Conservation (phyloP, 108 stramenopile genomes). For the Cyclotella atomus region DNA sequence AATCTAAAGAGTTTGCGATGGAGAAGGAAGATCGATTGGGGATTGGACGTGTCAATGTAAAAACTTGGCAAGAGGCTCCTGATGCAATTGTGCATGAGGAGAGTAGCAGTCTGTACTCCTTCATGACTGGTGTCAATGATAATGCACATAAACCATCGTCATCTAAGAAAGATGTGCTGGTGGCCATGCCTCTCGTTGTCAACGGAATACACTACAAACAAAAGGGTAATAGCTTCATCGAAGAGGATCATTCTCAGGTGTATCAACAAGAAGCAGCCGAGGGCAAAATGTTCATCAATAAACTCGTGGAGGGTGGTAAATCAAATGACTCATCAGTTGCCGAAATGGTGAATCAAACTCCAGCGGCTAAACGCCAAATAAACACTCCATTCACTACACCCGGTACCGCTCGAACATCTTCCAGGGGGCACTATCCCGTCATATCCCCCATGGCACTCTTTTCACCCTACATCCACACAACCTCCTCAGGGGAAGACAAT, state of each 20-base stretch:
- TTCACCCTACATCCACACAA: conserved; percentile 13
- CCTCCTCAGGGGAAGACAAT: conserved; percentile 29
- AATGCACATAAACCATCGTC: neutral
- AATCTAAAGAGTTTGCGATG: conserved; percentile 1
- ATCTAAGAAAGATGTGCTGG: conserved; percentile 22
- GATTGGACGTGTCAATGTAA: conserved; percentile 30
- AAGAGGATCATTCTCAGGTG: conserved; percentile 25
- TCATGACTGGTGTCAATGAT: conserved; percentile 28
- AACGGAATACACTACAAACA: conserved; percentile 10
- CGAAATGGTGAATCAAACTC: conserved; percentile 1
- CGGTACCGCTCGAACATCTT: neutral
- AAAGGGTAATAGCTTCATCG: neutral
- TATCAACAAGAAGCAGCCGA: conserved; percentile 50
- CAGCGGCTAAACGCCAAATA: neutral
- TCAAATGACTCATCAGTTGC: neutral
- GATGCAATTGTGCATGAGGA: conserved; percentile 29
- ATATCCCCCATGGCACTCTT: conserved; percentile 40
- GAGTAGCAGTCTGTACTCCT: conserved; percentile 38
- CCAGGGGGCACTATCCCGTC: conserved; percentile 12
- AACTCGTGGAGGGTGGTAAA: conserved; percentile 8
- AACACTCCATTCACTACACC: conserved; percentile 16
- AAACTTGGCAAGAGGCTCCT: neutral
- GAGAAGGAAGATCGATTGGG: conserved; percentile 47
- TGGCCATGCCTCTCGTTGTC: conserved; percentile 41
- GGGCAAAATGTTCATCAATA: conserved; percentile 52